phyloP scores from a whole-genome alignment of 1,139 yeast genomes.

The Yamadazyma siamensis region DNA sequence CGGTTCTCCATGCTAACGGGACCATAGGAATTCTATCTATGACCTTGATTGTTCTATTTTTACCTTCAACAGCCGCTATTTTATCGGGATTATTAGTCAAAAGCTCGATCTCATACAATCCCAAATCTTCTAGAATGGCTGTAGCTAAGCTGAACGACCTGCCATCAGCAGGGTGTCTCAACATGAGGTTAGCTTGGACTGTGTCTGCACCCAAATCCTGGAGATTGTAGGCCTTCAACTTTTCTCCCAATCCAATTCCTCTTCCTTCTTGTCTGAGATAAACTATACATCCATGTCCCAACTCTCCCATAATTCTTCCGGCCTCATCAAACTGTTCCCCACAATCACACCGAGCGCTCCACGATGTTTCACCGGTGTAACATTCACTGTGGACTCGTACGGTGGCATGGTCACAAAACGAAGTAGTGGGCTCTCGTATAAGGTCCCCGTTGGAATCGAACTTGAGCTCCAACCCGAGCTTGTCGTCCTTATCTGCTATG shows the following conservation, averaged over 20 bases:
- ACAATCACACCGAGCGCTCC: slow-evolving; percentile 98
- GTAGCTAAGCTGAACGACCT: slow-evolving; percentile 92
- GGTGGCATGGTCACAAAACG: slow-evolving; percentile 46
- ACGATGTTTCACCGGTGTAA: slow-evolving; percentile 98
- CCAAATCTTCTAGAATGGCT: slow-evolving; percentile 83
- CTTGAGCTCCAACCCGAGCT: slow-evolving; percentile 33
- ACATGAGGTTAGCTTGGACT: slow-evolving; percentile 87
- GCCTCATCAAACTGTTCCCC: slow-evolving; percentile 99
- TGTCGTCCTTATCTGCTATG: slow-evolving; percentile 61
- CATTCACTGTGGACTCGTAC: slow-evolving; percentile 93
- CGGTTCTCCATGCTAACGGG: slow-evolving; percentile 81
- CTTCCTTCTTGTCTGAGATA: slow-evolving; percentile 97
- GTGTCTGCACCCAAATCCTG: slow-evolving; percentile 99
- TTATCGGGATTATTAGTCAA: slow-evolving; percentile 96
- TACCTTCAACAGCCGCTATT: slow-evolving; percentile 90
- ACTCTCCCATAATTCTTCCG: slow-evolving; percentile 82
- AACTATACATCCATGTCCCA: slow-evolving; percentile 91
- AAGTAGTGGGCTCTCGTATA: slow-evolving; percentile 34
- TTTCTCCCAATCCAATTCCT: slow-evolving; percentile 96
- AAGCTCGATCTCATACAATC: slow-evolving; percentile 66
- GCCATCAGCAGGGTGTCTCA: slow-evolving; percentile 96
- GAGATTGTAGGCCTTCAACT: slow-evolving; percentile 91
- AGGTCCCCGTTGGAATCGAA: slow-evolving; percentile 53
- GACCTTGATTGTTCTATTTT: slow-evolving; percentile 64
- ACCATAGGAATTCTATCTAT: slow-evolving; percentile 93